Base-by-base conservation (phyloP, 2,329 filamentous ascomycete genomes). In the Xylariaceae sp. region DNA sequence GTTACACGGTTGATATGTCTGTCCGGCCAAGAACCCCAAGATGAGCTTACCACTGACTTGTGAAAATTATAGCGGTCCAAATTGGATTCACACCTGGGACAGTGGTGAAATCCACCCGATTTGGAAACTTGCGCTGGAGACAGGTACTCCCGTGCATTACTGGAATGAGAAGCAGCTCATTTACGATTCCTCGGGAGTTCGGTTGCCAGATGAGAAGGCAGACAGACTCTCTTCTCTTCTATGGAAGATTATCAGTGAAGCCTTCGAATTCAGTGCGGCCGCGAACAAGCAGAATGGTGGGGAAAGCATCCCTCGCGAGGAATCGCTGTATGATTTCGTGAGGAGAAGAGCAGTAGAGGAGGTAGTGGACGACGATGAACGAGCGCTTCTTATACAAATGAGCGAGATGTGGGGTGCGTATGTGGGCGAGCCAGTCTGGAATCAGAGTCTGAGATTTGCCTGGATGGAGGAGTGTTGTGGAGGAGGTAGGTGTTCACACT, bases 381-480 rank as follows among this genome's bases (percentile, higher is more conserved):
- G 80, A 57, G 77, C 80, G 54, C 68, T 75, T 24, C 76, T 77
- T 29, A 67, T 86, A 5, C 76, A 84, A 37, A 77, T 84, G 65
- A 80, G 81, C 16, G 80, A 82, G 55, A 80, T 86, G 71, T 89
- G 85, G 85, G 86, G 85, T 33, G 80, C 82, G 0, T 88, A 88
- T 69, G 81, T 88, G 7, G 86, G 86, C 6, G 83, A 82, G 57
- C 77, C 82, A 0, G 76, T 87, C 26, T 79, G 83, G 63, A 78
- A 73, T 40, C 86, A 88, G 68, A 87, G 83, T 65, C 69, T 44
- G 59, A 84, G 81, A 65, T 88, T 84, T 69, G 87, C 87, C 66
- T 86, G 82, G 76, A 73, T 89, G 24, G 86, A 89, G 66, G 85
- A 88, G 67, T 87, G 84, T 55, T 83, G 88, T 45, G 85, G 87